Evolutionary conservation across 192 early-diverging fungal genomes (phyloP), one percentile per base, ranked within the genome.

Genomic region (Rhizoclosmatium globosum): DNA sequence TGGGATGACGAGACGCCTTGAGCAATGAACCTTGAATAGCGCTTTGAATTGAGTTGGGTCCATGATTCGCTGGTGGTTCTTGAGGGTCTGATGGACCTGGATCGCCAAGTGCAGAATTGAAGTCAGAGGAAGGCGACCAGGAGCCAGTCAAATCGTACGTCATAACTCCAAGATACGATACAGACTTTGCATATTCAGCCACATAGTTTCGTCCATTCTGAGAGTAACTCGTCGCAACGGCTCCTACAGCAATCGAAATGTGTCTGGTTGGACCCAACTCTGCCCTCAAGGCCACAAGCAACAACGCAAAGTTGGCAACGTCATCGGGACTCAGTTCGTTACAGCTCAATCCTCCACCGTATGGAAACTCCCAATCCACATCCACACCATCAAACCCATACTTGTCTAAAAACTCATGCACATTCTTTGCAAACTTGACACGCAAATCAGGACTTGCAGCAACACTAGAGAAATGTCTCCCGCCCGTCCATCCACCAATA

Each of bases 351-450:
- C 74, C 74, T n/a, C 45, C 43, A 13, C 23, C 43, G 69, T 41
- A 19, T 13, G 74, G 74, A 67, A 71, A 79, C 46, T 80, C 76
- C 79, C 76, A 80, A 50, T 80, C 79, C 38, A 80, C 71, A 47
- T 80, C 79, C 31, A 80, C 75, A 13, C 79, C 79, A 47, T 80
- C 79, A 41, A 78, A 78, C 23, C 65, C 48, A 64, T 80, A 44
- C 42, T 73, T 79, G 2, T 79, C 57, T 1, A 77, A 39, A 47
- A 79, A 80, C 38, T 3, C 13, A 3, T 23, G n/a, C 11, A 66
- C 39, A 31, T 64, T 65, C 53, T 47, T 43, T 13, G 48, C 65
- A 68, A 80, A 80, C 65, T 62, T 61, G 3, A 6, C 19, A 3
- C 48, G 39, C 17, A 23, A 23, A 13, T 39, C 47, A 4, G 79